These are phyloP conservation scores for Fusarium veterinarium DNA, from an alignment of 2,329 filamentous ascomycete genomes.

Conservation along the genomic window DNA sequence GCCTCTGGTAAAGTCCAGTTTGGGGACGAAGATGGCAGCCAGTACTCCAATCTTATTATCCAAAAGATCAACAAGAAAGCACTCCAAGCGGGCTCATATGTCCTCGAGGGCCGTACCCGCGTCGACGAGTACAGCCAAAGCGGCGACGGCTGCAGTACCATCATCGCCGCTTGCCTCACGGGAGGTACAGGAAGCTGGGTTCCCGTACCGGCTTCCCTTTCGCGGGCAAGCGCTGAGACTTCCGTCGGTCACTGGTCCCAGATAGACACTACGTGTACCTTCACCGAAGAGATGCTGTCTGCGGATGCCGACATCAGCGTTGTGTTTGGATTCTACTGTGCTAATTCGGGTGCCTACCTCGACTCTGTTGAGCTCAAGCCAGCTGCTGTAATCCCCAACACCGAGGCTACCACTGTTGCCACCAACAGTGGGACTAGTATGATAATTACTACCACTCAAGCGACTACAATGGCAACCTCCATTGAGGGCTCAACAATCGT, in stretches of 20 bases:
- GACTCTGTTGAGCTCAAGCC: not conserved
- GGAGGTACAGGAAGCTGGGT: not conserved
- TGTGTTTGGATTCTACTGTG: not conserved
- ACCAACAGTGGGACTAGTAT: not conserved
- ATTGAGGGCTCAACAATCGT: not conserved
- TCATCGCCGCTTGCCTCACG: not conserved
- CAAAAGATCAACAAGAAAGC: not conserved
- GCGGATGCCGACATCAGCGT: not conserved
- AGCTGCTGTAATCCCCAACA: not conserved
- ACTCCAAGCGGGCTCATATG: not conserved
- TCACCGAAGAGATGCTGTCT: not conserved
- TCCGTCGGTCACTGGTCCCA: not conserved
- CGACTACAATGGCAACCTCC: not conserved
- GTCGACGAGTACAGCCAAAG: not conserved
- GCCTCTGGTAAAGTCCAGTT: not conserved
- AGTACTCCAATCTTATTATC: not conserved
- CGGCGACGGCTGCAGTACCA: not conserved
- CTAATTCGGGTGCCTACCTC: not conserved
- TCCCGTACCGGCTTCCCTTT: accelerated
- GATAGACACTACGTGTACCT: not conserved
- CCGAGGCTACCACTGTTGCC: not conserved
- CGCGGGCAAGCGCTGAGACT: not conserved
- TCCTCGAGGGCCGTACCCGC: not conserved
- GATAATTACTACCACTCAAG: not conserved
- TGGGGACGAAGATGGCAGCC: accelerated